Base-by-base conservation (phyloP, 306 rosid species). In the Sesbania bispinosa region DNA sequence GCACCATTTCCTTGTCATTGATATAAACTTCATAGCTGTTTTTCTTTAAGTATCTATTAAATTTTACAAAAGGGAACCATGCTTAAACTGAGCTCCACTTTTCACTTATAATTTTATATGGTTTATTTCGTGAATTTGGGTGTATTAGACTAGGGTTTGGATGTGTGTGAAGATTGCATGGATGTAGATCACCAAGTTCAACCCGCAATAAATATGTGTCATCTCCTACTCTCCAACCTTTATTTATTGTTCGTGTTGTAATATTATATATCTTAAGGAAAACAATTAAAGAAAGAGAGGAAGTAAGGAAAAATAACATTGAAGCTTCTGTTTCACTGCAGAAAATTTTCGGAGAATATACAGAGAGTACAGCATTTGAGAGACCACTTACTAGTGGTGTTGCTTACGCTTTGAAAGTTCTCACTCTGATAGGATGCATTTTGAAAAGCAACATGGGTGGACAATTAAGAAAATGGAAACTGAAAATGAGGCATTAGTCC, bases 361-460 rank as follows among this genome's bases (percentile, higher is more conserved):
- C 98, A 4, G 97, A 93, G 85, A 80, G 90, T 65, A 90, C 97
- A 5, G 84, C 93, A 63, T 93, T 93, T 80, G 97, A 93, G 80
- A 88, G 97, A 78, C 98, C 97, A 52, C 96, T 93, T 43, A 93
- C 98, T 45, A 93, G 98, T 74, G 98, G 98, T 59, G 98, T 93
- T 62, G 96, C 97, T 67, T 93, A 93, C 87, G 97, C 98, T 76
- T 54, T 88, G 80, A 90, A 93, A 90, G 97, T 93, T 73, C 86
- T 77, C 93, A 90, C 65, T 88, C 87, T 4, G 89, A 89, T 62
- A 86, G 98, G 82, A 88, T 82, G 58, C 69, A 74, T 58, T 94
- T 94, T 77, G 98, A 94, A 86, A 83, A 41, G 79, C 80, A 63
- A 76, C 90, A 94, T 47, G 97, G 97, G 60, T 94, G 98, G 98